Evolutionary conservation across 1,139 yeast species (phyloP).

Genomic region (Nadsonia starkeyi-henricii): DNA sequence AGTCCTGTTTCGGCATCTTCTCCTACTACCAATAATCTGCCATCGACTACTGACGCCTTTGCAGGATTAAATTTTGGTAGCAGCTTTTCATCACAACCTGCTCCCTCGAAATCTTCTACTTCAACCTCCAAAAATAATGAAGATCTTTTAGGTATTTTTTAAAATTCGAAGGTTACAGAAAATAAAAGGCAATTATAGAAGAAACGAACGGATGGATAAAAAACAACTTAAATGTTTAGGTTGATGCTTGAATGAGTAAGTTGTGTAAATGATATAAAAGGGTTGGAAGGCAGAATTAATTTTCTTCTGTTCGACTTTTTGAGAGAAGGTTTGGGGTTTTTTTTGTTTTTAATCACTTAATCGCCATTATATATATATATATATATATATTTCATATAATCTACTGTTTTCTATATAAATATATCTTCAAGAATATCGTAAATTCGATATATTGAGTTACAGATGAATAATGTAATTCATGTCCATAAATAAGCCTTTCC

Average conservation of each 20-base stretch:
- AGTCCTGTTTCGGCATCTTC: conserved; percentile 12
- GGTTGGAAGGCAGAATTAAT: too few species aligned
- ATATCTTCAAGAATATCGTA: too few species aligned
- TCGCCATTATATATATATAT: too few species aligned
- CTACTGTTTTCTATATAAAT: too few species aligned
- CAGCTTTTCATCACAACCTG: conserved; percentile 6
- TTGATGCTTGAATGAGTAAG: too few species aligned
- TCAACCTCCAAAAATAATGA: conserved; percentile 22
- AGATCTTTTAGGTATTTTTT: conserved; percentile 49
- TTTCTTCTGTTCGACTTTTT: too few species aligned
- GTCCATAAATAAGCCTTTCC: conserved; percentile 62
- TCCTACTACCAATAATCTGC: conserved; percentile 16
- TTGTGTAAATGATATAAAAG: too few species aligned
- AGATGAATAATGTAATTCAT: conserved; percentile 2
- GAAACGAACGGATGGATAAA: not conserved
- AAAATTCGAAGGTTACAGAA: conserved; percentile 10
- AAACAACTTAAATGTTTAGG: not conserved
- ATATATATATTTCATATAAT: too few species aligned
- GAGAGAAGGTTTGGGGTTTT: too few species aligned
- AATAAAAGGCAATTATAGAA: not conserved
- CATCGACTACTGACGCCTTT: conserved; percentile 11
- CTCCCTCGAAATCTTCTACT: conserved; percentile 2
- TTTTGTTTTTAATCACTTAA: too few species aligned
- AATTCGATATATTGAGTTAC: too few species aligned
- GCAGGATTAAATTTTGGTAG: conserved; percentile 14